phyloP scores from a whole-genome alignment of 75 land plant genomes.

The Cunninghamia lanceolata region DNA sequence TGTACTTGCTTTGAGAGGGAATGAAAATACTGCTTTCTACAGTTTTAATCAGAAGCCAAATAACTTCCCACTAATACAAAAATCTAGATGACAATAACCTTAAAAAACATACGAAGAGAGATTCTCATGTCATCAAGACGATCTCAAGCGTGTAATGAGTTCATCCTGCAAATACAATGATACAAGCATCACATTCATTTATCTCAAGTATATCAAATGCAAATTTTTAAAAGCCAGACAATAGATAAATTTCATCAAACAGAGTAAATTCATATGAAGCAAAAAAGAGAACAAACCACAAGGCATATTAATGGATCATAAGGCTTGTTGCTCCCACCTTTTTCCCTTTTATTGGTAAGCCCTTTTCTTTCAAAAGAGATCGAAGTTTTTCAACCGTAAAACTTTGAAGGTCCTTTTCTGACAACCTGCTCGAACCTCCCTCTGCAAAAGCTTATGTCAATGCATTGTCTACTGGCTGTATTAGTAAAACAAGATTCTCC shows the following conservation, averaged over 20 bases:
- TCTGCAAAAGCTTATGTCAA: neutral
- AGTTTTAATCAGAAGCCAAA: neutral
- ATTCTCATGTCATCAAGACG: neutral
- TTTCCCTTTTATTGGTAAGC: conserved; percentile 5
- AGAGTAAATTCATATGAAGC: neutral
- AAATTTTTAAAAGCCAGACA: neutral
- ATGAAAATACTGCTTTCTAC: neutral
- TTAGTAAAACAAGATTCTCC: neutral
- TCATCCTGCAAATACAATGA: neutral
- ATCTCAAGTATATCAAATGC: neutral
- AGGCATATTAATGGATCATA: neutral
- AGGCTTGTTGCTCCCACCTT: neutral
- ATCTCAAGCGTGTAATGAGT: conserved; percentile 5
- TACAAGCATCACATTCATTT: neutral
- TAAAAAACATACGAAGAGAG: neutral
- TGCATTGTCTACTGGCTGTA: neutral
- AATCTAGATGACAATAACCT: neutral
- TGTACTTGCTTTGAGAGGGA: neutral
- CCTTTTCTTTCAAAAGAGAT: conserved; percentile 7
- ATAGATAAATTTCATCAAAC: neutral
- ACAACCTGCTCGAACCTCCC: neutral
- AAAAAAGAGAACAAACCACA: neutral
- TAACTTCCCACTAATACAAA: neutral
- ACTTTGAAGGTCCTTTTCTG: conserved; percentile 5
- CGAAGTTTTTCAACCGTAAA: conserved; percentile 1